phyloP scores from a whole-genome alignment of 768 basidiomycete species.

The Hypholoma fasciculare region DNA sequence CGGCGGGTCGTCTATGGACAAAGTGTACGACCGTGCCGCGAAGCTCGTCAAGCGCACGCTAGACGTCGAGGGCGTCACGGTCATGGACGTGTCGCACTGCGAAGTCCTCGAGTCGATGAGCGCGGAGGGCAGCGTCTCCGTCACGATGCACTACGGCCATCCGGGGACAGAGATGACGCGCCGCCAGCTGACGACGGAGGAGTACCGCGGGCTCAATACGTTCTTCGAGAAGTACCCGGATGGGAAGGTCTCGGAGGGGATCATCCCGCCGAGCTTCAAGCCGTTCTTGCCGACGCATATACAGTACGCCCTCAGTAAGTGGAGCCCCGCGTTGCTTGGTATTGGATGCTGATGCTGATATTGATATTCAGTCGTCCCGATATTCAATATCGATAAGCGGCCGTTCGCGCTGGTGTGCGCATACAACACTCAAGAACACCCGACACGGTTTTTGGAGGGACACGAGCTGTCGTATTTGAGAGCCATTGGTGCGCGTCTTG shows the following conservation, averaged over 20 bases:
- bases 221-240: conserved; percentile 83
- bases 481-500: conserved; percentile 63
- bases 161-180: conserved; percentile 50
- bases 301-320: conserved; percentile 86
- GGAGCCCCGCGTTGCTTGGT: background rate
- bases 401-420: conserved; percentile 91
- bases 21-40: conserved; percentile 88
- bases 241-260: conserved; percentile 84
- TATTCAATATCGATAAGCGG: conserved; percentile 90
- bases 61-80: conserved; percentile 89
- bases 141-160: conserved; percentile 72
- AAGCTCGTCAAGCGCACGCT: conserved; percentile 87
- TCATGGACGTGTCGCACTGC: conserved; percentile 91
- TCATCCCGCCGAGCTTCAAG: conserved; percentile 81
- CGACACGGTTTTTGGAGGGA: conserved; percentile 83
- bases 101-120: conserved; percentile 78
- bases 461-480: conserved; percentile 90
- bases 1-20: conserved; percentile 67
- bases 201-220: conserved; percentile 71
- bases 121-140: conserved; percentile 60
- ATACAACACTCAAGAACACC: conserved; percentile 82
- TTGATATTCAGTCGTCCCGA: conserved; percentile 68
- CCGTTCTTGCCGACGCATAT: conserved; percentile 80
- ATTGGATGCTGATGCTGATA: background rate
- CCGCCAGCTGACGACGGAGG: conserved; percentile 62